These are phyloP conservation scores for Tympanopsis confertula DNA, from an alignment of 2,329 filamentous ascomycete species.

Conservation along the genomic window DNA sequence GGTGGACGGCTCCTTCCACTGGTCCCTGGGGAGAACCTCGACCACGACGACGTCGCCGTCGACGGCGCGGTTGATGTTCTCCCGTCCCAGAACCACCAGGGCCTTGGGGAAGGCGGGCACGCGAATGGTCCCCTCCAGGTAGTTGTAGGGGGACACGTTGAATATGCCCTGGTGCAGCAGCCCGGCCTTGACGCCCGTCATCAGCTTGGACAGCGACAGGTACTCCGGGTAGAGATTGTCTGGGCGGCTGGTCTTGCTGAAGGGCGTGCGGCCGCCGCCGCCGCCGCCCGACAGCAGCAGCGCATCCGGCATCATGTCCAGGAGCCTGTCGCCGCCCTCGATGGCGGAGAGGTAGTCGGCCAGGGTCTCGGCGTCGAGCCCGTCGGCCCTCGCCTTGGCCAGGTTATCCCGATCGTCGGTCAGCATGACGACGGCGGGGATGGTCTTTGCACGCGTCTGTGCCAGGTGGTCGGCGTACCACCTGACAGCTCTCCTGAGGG, in stretches of 20 bases:
- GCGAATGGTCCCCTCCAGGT: slow-evolving; percentile 83
- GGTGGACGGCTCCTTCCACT: slow-evolving; percentile 92
- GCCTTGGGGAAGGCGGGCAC: slow-evolving; percentile 83
- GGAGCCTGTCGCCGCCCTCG: slow-evolving; percentile 69
- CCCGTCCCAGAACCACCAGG: slow-evolving; percentile 76
- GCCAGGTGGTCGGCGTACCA: slow-evolving; percentile 84
- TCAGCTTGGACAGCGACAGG: slow-evolving; percentile 78
- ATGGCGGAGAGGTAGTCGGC: slow-evolving; percentile 73
- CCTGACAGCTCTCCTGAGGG: slow-evolving; percentile 71
- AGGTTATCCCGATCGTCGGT: slow-evolving; percentile 87
- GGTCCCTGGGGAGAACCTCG: slow-evolving; percentile 81
- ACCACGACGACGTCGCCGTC: slow-evolving; percentile 89
- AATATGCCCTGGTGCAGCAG: slow-evolving; percentile 89
- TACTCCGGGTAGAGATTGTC: slow-evolving; percentile 82
- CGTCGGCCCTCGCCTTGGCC: slow-evolving; percentile 66
- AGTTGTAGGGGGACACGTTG: slow-evolving; percentile 96
- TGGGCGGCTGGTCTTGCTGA: slow-evolving; percentile 48
- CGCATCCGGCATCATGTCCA: slow-evolving; percentile 85
- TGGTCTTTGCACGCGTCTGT: slow-evolving; percentile 43
- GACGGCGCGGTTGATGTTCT: slow-evolving; percentile 90
- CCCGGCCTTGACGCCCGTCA: slow-evolving; percentile 82
- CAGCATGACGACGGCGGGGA: slow-evolving; percentile 80
- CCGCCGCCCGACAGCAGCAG: slow-evolving; percentile 22
- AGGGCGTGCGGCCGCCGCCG: slow-evolving; percentile 42
- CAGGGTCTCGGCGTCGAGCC: slow-evolving; percentile 57